Conservation (phyloP, 2,329 filamentous ascomycete genomes). For the Arachnomyces sp. region DNA sequence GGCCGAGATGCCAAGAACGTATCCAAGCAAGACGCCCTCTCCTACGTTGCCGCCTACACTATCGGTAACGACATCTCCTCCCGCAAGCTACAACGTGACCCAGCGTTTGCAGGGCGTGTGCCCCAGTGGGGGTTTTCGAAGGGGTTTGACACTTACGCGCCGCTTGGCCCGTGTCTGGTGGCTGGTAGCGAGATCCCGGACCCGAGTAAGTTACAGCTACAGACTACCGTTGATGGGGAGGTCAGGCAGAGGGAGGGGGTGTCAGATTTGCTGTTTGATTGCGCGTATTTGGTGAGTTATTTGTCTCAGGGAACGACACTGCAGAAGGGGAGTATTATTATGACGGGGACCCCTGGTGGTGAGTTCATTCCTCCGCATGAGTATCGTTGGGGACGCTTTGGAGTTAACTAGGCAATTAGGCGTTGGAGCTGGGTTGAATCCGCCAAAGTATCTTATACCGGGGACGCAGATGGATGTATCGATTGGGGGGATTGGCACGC, state of each 20-base stretch:
- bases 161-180: conserved; percentile 46
- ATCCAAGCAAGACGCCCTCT: conserved; percentile 34
- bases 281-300: conserved; percentile 20
- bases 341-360: too few species aligned
- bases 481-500: too few species aligned
- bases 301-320: too few species aligned
- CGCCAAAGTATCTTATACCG: too few species aligned
- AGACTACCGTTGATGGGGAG: conserved; percentile 43
- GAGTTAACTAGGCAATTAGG: too few species aligned
- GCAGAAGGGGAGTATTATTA: too few species aligned
- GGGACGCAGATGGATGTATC: too few species aligned
- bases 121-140: conserved; percentile 54
- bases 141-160: conserved; percentile 51
- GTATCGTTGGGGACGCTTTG: too few species aligned
- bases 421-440: too few species aligned
- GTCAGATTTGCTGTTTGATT: conserved; percentile 41
- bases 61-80: conserved; percentile 50
- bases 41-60: conserved; percentile 49
- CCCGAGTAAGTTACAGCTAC: conserved; percentile 36
- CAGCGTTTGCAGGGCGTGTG: conserved; percentile 42
- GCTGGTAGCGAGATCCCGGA: conserved; percentile 35
- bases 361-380: too few species aligned
- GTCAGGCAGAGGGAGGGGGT: conserved; percentile 37
- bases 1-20: conserved; percentile 47
- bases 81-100: conserved; percentile 47